A percentile compares a stretch with the other conserved stretches of the same genome.
These are phyloP conservation scores for Lenwebbia sp. DNA, from an alignment of 345 rosid species.

Conservation along the genomic window DNA sequence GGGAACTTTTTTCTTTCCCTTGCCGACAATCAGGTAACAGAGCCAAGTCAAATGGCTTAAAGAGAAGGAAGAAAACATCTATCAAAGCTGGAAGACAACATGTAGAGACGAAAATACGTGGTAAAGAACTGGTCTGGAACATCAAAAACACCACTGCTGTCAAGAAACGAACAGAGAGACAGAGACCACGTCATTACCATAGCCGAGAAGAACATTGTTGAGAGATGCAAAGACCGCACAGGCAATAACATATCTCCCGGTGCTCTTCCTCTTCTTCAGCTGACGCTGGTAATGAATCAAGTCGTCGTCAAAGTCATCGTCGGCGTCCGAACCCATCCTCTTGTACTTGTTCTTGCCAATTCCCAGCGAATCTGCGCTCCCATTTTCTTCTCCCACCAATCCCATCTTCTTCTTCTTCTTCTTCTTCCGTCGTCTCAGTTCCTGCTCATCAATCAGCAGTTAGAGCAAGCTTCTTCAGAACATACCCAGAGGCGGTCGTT, in stretches of 20 bases:
- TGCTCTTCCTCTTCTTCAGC: constrained; percentile 20
- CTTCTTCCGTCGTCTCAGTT: not conserved
- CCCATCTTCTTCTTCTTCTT: constrained; percentile 16
- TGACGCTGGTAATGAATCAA: constrained; percentile 11
- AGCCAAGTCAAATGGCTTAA: not conserved
- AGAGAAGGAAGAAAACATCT: not conserved
- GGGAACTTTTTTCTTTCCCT: not conserved
- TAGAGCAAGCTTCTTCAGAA: not conserved
- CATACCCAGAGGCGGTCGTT: not conserved
- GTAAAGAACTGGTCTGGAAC: not conserved
- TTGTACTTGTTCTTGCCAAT: constrained; percentile 41
- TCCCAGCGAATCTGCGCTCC: constrained; percentile 33
- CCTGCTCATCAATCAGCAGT: not conserved
- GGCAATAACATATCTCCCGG: constrained; percentile 49
- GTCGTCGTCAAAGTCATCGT: constrained; percentile 17
- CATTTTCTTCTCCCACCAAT: constrained; percentile 48
- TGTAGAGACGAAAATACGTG: too few relatives aligned
- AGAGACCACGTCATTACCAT: constrained; percentile 29
- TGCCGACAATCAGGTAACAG: not conserved
- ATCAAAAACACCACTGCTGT: not conserved
- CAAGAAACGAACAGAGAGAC: not conserved
- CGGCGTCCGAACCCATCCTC: constrained; percentile 55
- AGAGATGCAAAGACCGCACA: constrained; percentile 87
- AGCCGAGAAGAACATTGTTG: constrained; percentile 85
- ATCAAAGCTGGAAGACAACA: not conserved